phyloP scores from a whole-genome alignment of 2,329 filamentous ascomycete genomes.

The Ophiocordyceps robertsii region DNA sequence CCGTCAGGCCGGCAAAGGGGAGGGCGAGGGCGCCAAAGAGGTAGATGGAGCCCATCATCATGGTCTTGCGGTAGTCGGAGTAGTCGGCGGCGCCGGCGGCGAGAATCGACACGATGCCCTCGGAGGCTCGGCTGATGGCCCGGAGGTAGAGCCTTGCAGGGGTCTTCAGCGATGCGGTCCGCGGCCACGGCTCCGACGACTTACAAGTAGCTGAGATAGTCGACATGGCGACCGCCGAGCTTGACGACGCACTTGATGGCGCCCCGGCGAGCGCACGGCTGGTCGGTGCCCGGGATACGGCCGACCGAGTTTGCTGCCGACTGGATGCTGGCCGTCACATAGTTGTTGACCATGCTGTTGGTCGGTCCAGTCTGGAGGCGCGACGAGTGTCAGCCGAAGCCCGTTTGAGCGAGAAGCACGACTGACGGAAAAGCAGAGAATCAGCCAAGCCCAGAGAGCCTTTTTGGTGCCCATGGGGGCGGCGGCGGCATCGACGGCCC shows the following conservation, averaged over 20 bases:
- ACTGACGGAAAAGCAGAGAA: slow-evolving; percentile 8
- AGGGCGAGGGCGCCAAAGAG: slow-evolving; percentile 7
- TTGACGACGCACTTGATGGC: slow-evolving; percentile 8
- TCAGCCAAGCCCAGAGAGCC: slow-evolving; percentile 8
- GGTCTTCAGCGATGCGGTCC: not conserved
- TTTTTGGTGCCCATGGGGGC: slow-evolving; percentile 3
- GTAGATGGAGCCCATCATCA: slow-evolving; percentile 10
- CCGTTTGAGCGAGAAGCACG: not conserved
- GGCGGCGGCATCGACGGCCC: not conserved
- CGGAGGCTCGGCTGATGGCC: slow-evolving; percentile 6
- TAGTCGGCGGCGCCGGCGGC: slow-evolving; percentile 7
- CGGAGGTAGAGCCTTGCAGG: too few relatives aligned
- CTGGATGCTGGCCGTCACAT: slow-evolving; percentile 9
- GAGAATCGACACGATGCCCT: slow-evolving; percentile 7
- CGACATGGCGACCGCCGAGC: slow-evolving; percentile 7
- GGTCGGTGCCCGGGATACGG: slow-evolving; percentile 6
- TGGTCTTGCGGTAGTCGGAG: slow-evolving; percentile 8
- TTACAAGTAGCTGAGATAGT: slow-evolving; percentile 9
- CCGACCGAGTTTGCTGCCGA: slow-evolving; percentile 8
- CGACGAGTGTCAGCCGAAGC: not conserved
- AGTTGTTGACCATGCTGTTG: slow-evolving; percentile 6
- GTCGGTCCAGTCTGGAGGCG: slow-evolving; percentile 7
- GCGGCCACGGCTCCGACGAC: not conserved
- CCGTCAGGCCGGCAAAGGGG: slow-evolving; percentile 7
- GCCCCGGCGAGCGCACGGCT: slow-evolving; percentile 7